Percentiles rank a stretch among this genome's conserved stretches.
Evolutionary conservation across 139 green algal genomes (phyloP).

Genomic region (Deuterostichococcus epilithicus): DNA sequence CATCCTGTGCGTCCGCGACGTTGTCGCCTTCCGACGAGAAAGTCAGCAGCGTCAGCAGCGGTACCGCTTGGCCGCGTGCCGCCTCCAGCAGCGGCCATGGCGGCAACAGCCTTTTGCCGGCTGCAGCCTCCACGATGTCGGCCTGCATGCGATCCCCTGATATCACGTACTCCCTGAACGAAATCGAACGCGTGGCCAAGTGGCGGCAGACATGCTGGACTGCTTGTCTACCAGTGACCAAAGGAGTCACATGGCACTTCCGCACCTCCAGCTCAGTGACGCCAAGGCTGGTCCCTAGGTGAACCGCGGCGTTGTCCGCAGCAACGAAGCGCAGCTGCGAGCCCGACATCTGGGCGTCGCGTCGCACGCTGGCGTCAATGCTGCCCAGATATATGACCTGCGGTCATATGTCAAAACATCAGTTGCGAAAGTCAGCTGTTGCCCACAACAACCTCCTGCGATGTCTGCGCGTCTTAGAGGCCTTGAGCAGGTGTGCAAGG

Average conservation of each 20-base stretch:
- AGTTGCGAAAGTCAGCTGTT: not conserved
- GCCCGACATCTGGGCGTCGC: constrained; percentile 51
- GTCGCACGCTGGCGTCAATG: constrained; percentile 43
- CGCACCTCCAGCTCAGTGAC: not conserved
- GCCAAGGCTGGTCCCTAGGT: no score
- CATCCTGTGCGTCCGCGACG: constrained; percentile 29
- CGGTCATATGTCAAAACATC: not conserved
- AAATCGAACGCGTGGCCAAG: not conserved
- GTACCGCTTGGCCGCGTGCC: not conserved
- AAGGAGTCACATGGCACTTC: no score
- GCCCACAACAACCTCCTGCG: no score
- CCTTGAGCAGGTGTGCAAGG: no score
- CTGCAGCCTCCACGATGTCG: constrained; percentile 23
- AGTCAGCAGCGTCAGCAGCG: constrained; percentile 21
- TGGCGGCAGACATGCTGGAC: no score
- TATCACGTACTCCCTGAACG: constrained; percentile 6
- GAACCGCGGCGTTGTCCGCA: not conserved
- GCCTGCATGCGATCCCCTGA: constrained; percentile 23
- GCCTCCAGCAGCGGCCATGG: constrained; percentile 54
- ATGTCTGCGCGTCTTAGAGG: no score
- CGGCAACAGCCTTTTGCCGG: constrained; percentile 36
- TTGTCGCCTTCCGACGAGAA: constrained; percentile 66
- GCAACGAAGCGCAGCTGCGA: constrained; percentile 30
- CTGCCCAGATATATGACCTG: constrained; percentile 51
- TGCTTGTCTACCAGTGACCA: no score